Evolutionary conservation across 805 yeast genomes (phyloP), one percentile per base, ranked within the genome.

Genomic region (Candida incommunis): DNA sequence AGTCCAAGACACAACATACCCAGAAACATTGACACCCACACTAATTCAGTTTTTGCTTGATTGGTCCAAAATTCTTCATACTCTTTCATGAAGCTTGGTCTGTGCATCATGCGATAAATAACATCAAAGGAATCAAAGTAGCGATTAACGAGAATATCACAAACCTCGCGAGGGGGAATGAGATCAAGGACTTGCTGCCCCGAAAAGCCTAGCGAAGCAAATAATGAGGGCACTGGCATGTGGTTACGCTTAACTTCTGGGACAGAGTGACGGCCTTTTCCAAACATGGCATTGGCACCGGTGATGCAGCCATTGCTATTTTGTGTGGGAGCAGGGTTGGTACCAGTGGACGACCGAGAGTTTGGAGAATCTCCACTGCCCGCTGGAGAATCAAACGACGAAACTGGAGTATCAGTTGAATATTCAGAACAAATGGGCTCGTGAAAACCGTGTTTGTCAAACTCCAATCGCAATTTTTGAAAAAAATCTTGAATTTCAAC

Each of bases 1-100:
- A 59, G 48, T 0, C 53, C 58, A 4, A 60, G 41, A 7, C 57
- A 29, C 31, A 60, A 37, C 47, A 60, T 51, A 9, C 61, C 57
- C 7, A 59, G 46, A 9, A 60, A 44, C 46, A 51, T 48, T 1
- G 59, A 54, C 2, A 60, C 51, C 61, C 61, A 59, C 24, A 58
- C 51, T 16, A 58, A 43, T 31, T 60, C 62, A 1, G 54, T 44
- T 11, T 48, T 43, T 7, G 47, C 53, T 3, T 61, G 60, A 25
- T 53, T 49, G 2, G 24, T 41, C 62, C 63, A 59, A 43, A 60
- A 60, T n/a, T 44, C 45, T 7, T 51, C 49, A 42, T 55, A 59
- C 25, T 50, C 49, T 21, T 41, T 45, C 42, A 54, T 52, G 43
- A 60, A 60, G n/a, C 55, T 44, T 7, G 57, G 58, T 40, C 51